Conservation (phyloP, 192 early-diverging fungal species). For the Geranomyces michiganensis region DNA sequence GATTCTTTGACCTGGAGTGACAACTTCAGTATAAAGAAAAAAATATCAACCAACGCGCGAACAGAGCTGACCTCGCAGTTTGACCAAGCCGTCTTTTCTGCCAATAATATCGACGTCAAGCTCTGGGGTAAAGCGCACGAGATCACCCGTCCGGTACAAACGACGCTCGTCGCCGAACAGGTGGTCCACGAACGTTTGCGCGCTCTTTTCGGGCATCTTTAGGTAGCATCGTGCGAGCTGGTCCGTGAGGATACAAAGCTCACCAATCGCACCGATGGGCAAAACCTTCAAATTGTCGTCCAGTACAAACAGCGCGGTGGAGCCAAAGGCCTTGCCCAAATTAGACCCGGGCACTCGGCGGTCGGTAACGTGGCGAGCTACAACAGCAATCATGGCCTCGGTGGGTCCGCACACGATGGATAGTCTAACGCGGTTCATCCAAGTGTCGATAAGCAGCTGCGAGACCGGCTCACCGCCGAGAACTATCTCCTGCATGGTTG, state of each 20-base stretch:
- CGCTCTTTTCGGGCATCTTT: constrained; percentile 27
- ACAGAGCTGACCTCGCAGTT: background rate
- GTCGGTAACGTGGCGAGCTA: background rate
- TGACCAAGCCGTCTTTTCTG: background rate
- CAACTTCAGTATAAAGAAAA: constrained; percentile 49
- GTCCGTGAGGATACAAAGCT: constrained; percentile 41
- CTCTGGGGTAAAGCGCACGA: constrained; percentile 13
- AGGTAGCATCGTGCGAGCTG: constrained; percentile 18
- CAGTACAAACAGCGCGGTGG: constrained; percentile 3
- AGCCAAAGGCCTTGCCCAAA: background rate
- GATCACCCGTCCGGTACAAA: constrained; percentile 41
- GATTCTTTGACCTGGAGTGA: constrained; percentile 31
- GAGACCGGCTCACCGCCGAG: constrained; percentile 18
- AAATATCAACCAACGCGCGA: constrained; percentile 27
- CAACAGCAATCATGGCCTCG: constrained; percentile 15
- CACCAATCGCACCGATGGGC: constrained; percentile 43
- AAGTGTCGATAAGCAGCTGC: constrained; percentile 12
- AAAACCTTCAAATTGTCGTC: constrained; percentile 12
- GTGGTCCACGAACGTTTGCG: constrained; percentile 28
- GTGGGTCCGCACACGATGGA: constrained; percentile 32
- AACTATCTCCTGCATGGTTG: background rate
- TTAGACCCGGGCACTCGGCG: background rate
- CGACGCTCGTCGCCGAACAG: constrained; percentile 8
- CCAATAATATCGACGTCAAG: constrained; percentile 15
- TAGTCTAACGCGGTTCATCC: background rate